phyloP scores from a whole-genome alignment of 345 rosid genomes.

The Euclidium syriacum region DNA sequence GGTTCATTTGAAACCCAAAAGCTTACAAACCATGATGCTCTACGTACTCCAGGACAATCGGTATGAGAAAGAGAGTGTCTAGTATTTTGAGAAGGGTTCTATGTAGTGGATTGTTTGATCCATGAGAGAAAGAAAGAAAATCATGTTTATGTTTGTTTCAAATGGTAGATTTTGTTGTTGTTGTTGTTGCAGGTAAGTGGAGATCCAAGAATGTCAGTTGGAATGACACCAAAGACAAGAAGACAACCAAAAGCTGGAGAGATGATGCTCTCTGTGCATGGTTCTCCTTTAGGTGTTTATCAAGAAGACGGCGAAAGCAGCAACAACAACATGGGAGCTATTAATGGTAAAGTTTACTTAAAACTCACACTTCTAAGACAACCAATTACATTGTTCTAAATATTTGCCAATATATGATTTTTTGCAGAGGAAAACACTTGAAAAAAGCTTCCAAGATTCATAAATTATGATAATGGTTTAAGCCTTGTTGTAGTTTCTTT shows the following conservation, averaged over 20 bases:
- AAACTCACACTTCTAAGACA: too few species aligned
- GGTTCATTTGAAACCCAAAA: slow-evolving; percentile 47
- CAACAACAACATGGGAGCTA: slow-evolving; percentile 90
- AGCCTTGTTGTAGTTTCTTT: too few species aligned
- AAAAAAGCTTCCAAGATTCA: too few species aligned
- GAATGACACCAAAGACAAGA: slow-evolving; percentile 82
- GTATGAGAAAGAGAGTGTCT: too few species aligned
- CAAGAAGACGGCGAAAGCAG: slow-evolving; percentile 82
- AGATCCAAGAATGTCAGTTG: slow-evolving; percentile 77
- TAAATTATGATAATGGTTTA: too few species aligned
- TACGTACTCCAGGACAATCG: slow-evolving; percentile 88
- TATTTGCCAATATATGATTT: too few species aligned
- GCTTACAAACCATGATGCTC: slow-evolving; percentile 41
- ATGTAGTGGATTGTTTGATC: background rate
- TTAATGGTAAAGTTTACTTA: slow-evolving; percentile 49
- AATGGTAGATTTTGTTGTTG: too few species aligned
- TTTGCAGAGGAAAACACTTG: too few species aligned
- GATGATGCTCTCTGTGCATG: slow-evolving; percentile 83
- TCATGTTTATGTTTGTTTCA: background rate
- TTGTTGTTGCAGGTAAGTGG: slow-evolving; percentile 51
- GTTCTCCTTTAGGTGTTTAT: slow-evolving; percentile 89
- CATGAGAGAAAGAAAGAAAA: too few species aligned
- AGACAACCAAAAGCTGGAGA: slow-evolving; percentile 89
- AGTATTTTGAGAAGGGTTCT: too few species aligned
- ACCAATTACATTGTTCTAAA: too few species aligned